These are phyloP conservation scores for Conticribra guillardii DNA, from an alignment of 108 stramenopile species.

Conservation along the genomic window DNA sequence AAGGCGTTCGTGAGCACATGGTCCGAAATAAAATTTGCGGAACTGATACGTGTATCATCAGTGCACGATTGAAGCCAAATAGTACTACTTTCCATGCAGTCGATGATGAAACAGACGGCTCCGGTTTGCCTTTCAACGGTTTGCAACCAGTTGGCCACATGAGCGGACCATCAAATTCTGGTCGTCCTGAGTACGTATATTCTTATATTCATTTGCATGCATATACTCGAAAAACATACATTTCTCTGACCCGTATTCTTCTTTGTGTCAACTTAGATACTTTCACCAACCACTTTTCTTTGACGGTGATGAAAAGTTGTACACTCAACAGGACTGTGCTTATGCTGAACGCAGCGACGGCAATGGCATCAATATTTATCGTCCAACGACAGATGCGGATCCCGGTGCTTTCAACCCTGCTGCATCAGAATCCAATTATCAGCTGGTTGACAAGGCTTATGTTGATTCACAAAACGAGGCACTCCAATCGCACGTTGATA, in stretches of 20 bases:
- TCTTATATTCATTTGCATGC: not conserved
- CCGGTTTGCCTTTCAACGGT: constrained; percentile 58
- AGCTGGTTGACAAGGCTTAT: constrained; percentile 41
- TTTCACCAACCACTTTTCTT: constrained; percentile 56
- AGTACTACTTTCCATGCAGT: constrained; percentile 23
- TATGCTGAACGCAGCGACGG: constrained; percentile 44
- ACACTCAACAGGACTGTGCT: constrained; percentile 52
- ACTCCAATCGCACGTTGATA: constrained; percentile 50
- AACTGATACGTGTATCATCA: constrained; percentile 42
- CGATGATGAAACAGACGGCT: constrained; percentile 31
- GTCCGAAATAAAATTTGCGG: constrained; percentile 47
- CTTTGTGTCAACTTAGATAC: constrained; percentile 6
- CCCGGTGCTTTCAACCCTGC: constrained; percentile 44
- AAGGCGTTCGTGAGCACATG: constrained; percentile 33
- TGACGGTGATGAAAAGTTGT: constrained; percentile 46
- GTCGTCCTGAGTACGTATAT: constrained; percentile 49
- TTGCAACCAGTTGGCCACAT: constrained; percentile 54
- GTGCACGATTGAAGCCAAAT: constrained; percentile 44
- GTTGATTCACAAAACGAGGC: constrained; percentile 23
- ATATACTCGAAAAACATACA: not conserved
- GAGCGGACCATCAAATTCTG: constrained; percentile 45
- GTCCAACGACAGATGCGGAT: constrained; percentile 34
- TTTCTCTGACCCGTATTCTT: too few relatives aligned
- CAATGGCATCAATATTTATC: constrained; percentile 61
- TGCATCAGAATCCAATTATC: constrained; percentile 33